Evolutionary conservation across 306 rosid species (phyloP).

Genomic region (Citrullus mucosospermus): DNA sequence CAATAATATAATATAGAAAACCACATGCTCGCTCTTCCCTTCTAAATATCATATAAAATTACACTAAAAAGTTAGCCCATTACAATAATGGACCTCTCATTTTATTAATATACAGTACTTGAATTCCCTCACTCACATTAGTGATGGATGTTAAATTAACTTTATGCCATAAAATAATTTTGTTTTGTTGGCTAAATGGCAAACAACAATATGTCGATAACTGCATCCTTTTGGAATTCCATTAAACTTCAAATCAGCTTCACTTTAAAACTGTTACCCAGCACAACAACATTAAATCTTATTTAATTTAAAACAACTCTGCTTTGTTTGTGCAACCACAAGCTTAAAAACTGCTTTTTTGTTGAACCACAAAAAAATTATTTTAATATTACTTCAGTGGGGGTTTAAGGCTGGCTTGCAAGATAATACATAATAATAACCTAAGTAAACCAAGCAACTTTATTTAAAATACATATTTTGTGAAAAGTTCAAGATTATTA

Average conservation of each 20-base stretch:
- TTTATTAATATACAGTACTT: background rate
- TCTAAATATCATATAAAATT: background rate
- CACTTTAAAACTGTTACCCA: conserved; percentile 8
- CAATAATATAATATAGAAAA: background rate
- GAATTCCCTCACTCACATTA: background rate
- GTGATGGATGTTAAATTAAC: background rate
- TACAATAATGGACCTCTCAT: background rate
- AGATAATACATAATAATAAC: background rate
- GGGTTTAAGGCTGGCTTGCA: background rate
- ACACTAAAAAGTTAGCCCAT: background rate
- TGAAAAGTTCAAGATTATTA: background rate
- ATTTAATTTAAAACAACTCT: background rate
- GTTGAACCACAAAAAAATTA: background rate
- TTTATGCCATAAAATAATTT: conserved; percentile 12
- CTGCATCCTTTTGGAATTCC: conserved; percentile 18
- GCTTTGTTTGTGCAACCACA: conserved; percentile 1
- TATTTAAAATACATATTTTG: background rate
- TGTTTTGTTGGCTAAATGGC: conserved; percentile 45
- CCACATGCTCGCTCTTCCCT: background rate
- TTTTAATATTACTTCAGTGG: background rate
- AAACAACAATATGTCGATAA: conserved; percentile 24
- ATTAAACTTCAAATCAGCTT: conserved; percentile 6
- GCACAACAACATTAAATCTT: background rate
- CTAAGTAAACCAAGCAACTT: background rate
- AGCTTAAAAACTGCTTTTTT: background rate